Evolutionary conservation across 805 yeast genomes (phyloP).

Genomic region (Torulaspora delbrueckii): DNA sequence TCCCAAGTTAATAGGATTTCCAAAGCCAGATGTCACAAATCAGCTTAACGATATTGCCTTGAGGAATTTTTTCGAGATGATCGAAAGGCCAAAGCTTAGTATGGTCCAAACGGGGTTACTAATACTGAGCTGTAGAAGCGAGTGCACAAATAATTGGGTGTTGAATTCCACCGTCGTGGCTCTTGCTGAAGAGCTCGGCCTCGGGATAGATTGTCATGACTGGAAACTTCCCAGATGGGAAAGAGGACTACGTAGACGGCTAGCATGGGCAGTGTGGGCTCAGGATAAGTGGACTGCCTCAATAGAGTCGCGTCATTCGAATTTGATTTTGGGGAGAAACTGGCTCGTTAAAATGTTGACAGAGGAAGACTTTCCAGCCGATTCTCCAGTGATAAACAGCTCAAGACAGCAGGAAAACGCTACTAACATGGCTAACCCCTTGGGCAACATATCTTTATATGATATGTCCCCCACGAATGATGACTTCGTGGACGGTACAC

Average conservation of each 20-base stretch:
- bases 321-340: conserved; percentile 60
- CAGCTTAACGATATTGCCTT: conserved; percentile 66
- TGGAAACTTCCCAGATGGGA: conserved; percentile 98
- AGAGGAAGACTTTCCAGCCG: conserved; percentile 74
- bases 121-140: conserved; percentile 54
- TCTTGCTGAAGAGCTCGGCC: conserved; percentile 82
- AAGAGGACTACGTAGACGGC: conserved; percentile 73
- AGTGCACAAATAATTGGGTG: conserved; percentile 74
- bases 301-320: conserved; percentile 80
- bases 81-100: conserved; percentile 83
- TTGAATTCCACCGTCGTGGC: conserved; percentile 83
- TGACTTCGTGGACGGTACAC: conserved; percentile 66
- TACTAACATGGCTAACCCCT: conserved; percentile 6
- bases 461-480: conserved; percentile 36
- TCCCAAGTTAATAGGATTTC: conserved; percentile 65
- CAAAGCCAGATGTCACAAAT: conserved; percentile 68
- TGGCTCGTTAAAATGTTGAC: conserved; percentile 73
- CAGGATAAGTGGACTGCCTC: conserved; percentile 90
- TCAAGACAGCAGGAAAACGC: conserved; percentile 4
- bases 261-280: conserved; percentile 93
- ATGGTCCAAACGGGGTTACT: conserved; percentile 88
- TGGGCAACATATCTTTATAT: conserved; percentile 21
- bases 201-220: conserved; percentile 81
- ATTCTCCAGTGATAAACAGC: conserved; percentile 38
- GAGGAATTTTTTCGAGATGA: conserved; percentile 60